Base-by-base conservation (phyloP, 2,329 filamentous ascomycete genomes). In the Apiospora koreana region DNA sequence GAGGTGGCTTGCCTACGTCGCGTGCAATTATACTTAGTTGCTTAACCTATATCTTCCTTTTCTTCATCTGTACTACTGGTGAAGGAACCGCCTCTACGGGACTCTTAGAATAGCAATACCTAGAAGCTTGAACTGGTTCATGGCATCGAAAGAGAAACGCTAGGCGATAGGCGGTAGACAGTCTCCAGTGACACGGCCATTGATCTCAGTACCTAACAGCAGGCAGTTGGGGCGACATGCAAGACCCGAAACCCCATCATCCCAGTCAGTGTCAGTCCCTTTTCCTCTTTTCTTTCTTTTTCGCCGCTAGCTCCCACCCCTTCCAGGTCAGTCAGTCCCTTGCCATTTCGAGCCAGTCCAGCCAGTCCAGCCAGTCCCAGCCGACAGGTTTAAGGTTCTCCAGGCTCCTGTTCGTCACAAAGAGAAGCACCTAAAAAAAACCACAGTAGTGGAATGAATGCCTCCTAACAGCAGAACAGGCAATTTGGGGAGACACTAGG, bases 321-420 rank as follows among this genome's bases (percentile, higher is more conserved):
- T 38, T 62, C 54, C 54, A 62, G n/a, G n/a, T n/a, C n/a, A n/a
- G 54, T 8, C 54, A 38, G 31, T 38, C 38, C 54, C 54, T 31
- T 62, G 54, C 54, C 54, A 62, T 62, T 38, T 62, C 4, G 31
- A 62, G 54, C 54, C 54, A 35, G n/a, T n/a, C n/a, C n/a, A n/a
- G n/a, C n/a, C n/a, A n/a, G n/a, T 62, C 4, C 18, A 62, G 54
- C 54, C 54, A 35, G 31, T 62, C 65, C 65, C 65, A 67, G 65
- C 42, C 65, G 65, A 46, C 65, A 31, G 65, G 21, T 67, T 67
- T 67, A 67, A 67, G 65, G 65, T 67, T 67, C 65, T 67, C 45
- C 65, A 67, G 54, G 54, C 54, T 62, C 54, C 54, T 62, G 54
- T 38, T 62, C 54, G 54, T 62, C 54, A 38, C 54, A 62, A 35